A percentile compares a stretch with the other conserved stretches of the same genome.
phyloP scores from a whole-genome alignment of 2,329 filamentous ascomycete genomes.

The Diplodia sapinea region DNA sequence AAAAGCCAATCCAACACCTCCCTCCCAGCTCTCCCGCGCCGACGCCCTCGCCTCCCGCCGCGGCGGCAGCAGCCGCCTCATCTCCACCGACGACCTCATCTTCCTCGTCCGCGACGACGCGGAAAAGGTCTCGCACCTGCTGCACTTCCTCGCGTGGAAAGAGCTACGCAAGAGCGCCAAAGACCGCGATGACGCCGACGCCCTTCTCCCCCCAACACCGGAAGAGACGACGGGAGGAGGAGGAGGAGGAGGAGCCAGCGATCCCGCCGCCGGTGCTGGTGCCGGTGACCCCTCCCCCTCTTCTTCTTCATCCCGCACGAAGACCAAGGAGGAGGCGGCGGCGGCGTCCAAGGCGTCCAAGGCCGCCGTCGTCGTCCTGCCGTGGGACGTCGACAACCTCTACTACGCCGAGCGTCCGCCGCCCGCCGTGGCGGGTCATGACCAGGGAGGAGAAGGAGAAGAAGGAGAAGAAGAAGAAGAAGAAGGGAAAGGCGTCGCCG shows the following conservation, averaged over 20 bases:
- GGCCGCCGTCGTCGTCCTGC: not conserved
- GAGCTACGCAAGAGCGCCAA: constrained; percentile 12
- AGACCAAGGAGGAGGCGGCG: too few relatives aligned
- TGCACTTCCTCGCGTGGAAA: constrained; percentile 6
- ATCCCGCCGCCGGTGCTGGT: too few relatives aligned
- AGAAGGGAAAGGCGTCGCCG: too few relatives aligned
- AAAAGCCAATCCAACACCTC: not conserved
- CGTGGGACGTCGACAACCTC: not conserved
- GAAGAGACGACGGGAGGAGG: too few relatives aligned
- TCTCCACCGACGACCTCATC: constrained; percentile 7
- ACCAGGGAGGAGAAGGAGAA: too few relatives aligned
- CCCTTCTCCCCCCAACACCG: too few relatives aligned
- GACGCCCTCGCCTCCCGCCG: constrained; percentile 9
- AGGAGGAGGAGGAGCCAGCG: too few relatives aligned
- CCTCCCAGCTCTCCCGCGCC: constrained; percentile 4
- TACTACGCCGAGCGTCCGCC: too few relatives aligned
- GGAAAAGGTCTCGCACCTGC: constrained; percentile 6
- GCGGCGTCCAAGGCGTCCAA: too few relatives aligned
- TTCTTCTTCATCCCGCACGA: not conserved
- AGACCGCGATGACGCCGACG: not conserved
- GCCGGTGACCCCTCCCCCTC: too few relatives aligned
- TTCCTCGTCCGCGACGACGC: constrained; percentile 8
- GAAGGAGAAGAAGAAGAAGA: too few relatives aligned
- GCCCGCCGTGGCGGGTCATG: too few relatives aligned
- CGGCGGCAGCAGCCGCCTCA: not conserved